Evolutionary conservation across 176 grass and related monocot species (phyloP).

Genomic region (sorghum (Sorghum bicolor)): DNA sequence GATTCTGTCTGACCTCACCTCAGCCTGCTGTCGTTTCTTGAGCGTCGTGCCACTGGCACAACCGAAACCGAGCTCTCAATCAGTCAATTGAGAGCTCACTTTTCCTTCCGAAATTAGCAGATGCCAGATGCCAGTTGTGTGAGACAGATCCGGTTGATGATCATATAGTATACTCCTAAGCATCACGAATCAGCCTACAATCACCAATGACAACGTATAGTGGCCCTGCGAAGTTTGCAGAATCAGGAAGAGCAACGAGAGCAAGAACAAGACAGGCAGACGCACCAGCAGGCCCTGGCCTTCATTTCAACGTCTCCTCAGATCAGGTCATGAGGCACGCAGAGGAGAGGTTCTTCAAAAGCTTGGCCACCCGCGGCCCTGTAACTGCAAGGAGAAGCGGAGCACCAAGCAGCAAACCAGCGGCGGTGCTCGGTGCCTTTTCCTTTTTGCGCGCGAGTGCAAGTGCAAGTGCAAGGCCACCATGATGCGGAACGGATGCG

Average conservation of each 20-base stretch:
- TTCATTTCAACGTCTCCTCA: background rate
- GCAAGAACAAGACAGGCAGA: no score
- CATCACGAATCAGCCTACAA: background rate
- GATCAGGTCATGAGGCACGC: background rate
- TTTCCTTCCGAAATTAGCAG: background rate
- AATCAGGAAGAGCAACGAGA: no score
- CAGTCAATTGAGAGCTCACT: background rate
- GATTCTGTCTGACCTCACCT: background rate
- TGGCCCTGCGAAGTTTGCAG: no score
- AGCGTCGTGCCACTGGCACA: background rate
- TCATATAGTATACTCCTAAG: background rate
- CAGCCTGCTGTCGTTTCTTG: background rate
- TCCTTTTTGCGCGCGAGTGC: conserved; percentile 18
- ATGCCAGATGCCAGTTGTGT: background rate
- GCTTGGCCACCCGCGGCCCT: background rate
- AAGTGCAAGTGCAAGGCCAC: conserved; percentile 17
- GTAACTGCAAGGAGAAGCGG: background rate
- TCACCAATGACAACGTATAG: no score
- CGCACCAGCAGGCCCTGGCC: no score
- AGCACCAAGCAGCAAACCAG: background rate
- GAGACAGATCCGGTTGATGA: background rate
- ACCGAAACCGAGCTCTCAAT: background rate
- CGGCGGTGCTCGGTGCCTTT: background rate
- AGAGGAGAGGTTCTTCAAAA: no score
- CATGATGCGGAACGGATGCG: background rate